Evolutionary conservation across 2,329 filamentous ascomycete genomes (phyloP), one percentile per base, ranked within the genome.

Genomic region (Pseudogymnoascus sp.): DNA sequence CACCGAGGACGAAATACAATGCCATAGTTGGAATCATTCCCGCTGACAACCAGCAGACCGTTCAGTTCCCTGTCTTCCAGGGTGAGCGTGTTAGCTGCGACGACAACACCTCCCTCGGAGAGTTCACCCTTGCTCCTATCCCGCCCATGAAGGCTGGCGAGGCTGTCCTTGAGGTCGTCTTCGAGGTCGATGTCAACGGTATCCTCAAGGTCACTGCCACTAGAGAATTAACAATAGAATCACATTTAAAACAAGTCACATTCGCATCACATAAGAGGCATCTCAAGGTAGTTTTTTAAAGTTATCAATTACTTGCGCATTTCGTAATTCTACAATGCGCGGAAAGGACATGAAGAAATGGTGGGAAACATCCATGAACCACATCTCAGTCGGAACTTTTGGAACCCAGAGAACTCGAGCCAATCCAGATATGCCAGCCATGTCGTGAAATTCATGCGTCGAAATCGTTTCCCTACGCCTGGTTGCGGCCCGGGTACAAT

Each of bases 111-210:
- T 96, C 90, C 27, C 85, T 97, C 63, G 94, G 94, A 76, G 94
- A 97, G 80, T 99, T 97, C 80, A 97, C 93, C 64, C 83, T 99
- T 66, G 89, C 92, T 70, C 94, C 93, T 52, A 87, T 87, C 68
- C 84, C 93, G 83, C 78, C 92, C 82, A 87, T 97, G 91, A 88
- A 87, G 73, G 93, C 94, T 73, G 93, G 94, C 76, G 94, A 99
- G 76, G 90, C 94, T 70, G 92, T 96, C 69, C 89, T 99, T 52
- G 94, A 99, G 81, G 90, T 93, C 71, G 92, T 97, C 77, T 97
- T 99, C 80, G 94, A 99, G 82, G 94, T 99, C 74, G 94, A 99
- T 71, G 94, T 97, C 85, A 99, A 99, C 84, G 94, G 94, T 88
- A 96, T 97, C 77, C 88, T 99, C 69, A 99, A 99, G 87, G 94